Percentiles rank a stretch among this genome's conserved stretches.
phyloP scores from a whole-genome alignment of 768 basidiomycete genomes.

The Amylocystis lapponica region DNA sequence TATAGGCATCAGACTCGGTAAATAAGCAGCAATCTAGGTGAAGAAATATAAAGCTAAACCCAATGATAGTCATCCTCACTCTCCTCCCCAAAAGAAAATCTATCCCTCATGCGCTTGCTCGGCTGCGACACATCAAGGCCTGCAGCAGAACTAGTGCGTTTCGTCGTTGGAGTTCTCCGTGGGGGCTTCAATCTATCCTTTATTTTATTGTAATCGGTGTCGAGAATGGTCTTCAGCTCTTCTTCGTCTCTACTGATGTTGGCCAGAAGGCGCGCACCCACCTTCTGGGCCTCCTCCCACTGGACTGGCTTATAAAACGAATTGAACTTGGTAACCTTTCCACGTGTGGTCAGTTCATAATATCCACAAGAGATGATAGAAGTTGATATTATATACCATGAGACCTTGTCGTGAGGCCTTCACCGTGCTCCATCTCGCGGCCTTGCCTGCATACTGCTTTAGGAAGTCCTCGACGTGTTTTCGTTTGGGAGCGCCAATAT shows the following conservation, averaged over 20 bases:
- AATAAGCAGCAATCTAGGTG: too few relatives aligned
- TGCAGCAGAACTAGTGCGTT: too few relatives aligned
- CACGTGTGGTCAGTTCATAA: background rate
- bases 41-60: too few relatives aligned
- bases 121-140: too few relatives aligned
- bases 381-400: conserved; percentile 8
- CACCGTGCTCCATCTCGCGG: conserved; percentile 8
- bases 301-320: background rate
- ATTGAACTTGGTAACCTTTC: conserved; percentile 8
- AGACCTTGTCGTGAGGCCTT: conserved; percentile 8
- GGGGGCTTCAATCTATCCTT: too few relatives aligned
- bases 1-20: too few relatives aligned
- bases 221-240: conserved; percentile 1
- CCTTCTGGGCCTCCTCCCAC: background rate
- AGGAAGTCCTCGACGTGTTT: conserved; percentile 14
- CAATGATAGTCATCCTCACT: too few relatives aligned
- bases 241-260: background rate
- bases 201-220: conserved; percentile 3
- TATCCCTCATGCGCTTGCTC: too few relatives aligned
- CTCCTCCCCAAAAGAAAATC: too few relatives aligned
- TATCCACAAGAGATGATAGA: too few relatives aligned
- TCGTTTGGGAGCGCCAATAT: conserved; percentile 7
- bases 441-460: background rate
- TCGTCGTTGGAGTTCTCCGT: too few relatives aligned
- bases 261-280: background rate